Base-by-base conservation (phyloP, 192 early-diverging fungal species). In the Haplosporangium gracile region DNA sequence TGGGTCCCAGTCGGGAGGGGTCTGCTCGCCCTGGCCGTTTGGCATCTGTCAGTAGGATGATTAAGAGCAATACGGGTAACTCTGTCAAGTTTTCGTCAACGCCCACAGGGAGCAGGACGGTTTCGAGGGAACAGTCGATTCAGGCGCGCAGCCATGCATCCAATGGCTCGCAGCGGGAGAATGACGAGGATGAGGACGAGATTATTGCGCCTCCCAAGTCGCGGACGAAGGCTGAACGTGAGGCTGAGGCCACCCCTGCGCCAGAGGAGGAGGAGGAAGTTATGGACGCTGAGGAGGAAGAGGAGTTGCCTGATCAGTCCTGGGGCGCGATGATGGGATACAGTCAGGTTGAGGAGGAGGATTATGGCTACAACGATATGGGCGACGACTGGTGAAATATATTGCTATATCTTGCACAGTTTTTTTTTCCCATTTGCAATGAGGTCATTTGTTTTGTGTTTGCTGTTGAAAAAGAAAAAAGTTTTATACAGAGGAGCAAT, bases 21-120 rank as follows among this genome's bases (percentile, higher is more conserved):
- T 91, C 93, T 75, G 89, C 90, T 53, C 88, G 90, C 16, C 89
- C 91, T 8, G 89, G 83, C 5, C 89, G 88, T 5, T 87, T 90
- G 36, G 82, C 90, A 26, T 88, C 90, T 22, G 87, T 89, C 70
- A 87, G 89, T 36, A 53, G 79, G 22, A 81, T 86, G 71, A 77
- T 80, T 76, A 86, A 86, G 76, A 86, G 75, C 51, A 85, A 80
- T 79, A 65, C 60, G 60, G 87, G 65, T 74, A 72, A 32, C 65
- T 79, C 39, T 81, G 73, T 53, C 71, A 90, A 68, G 80, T 80
- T 88, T 24, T 74, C 85, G n/a, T 43, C 77, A 4, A 82, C 85
- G 74, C 89, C 68, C 43, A 65, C 57, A 57, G 77, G 81, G 47
- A 88, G 76, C 82, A 75, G 81, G 72, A 84, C 88, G 65, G 75